Conservation (phyloP, 2,329 filamentous ascomycete species). For the Cucurbitaria berberidis region DNA sequence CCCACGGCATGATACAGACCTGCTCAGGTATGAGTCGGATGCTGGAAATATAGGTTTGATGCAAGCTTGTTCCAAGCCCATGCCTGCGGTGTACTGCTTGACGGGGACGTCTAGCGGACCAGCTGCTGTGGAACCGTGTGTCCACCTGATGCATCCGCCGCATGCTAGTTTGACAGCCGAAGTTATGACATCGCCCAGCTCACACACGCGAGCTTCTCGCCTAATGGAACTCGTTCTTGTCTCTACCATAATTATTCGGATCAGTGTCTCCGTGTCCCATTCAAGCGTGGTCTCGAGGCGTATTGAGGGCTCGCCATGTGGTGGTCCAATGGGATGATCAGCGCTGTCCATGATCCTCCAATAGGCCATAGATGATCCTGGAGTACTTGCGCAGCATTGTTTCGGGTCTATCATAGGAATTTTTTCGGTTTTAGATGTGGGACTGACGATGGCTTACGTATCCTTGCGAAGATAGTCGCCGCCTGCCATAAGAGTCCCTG, state of each 20-base stretch:
- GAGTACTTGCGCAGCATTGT: background rate
- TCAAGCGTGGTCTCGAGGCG: background rate
- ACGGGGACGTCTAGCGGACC: conserved; percentile 28
- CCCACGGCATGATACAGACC: background rate
- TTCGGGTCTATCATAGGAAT: background rate
- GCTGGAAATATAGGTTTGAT: background rate
- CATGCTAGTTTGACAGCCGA: conserved; percentile 1
- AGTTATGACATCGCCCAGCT: conserved; percentile 1
- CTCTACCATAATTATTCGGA: background rate
- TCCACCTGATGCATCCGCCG: background rate
- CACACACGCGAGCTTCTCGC: background rate
- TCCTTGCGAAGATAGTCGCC: background rate
- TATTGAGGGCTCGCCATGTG: background rate
- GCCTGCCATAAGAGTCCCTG: background rate
- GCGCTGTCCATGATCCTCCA: background rate
- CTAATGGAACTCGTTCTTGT: background rate
- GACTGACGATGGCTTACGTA: background rate
- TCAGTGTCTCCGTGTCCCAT: background rate
- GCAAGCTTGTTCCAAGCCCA: conserved; percentile 30
- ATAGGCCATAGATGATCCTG: background rate
- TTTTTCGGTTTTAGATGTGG: background rate
- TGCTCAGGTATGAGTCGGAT: background rate
- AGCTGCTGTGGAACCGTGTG: conserved; percentile 17
- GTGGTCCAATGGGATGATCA: background rate
- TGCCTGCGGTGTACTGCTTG: conserved; percentile 39